Percentiles rank a stretch among this genome's conserved stretches.
Conservation (phyloP, 768 basidiomycete genomes). For the Leccinum sublutescens region DNA sequence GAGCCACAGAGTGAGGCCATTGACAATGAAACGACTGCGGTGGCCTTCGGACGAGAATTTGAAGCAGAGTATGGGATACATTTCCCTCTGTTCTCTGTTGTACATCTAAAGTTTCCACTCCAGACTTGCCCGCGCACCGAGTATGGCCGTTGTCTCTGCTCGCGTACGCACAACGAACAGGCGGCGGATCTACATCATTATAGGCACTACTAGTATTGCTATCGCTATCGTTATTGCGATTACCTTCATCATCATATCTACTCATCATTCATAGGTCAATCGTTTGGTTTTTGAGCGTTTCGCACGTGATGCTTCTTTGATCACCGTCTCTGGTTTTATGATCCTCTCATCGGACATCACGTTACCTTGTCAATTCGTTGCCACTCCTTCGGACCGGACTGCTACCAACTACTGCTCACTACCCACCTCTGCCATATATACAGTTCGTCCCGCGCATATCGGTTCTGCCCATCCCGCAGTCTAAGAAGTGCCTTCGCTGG, state of each 20-base stretch:
- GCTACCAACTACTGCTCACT: slow-evolving; percentile 11
- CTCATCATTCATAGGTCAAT: slow-evolving; percentile 30
- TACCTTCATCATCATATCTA: slow-evolving; percentile 47
- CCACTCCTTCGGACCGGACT: slow-evolving; percentile 24
- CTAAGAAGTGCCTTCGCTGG: slow-evolving; percentile 82
- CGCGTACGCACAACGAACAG: no score
- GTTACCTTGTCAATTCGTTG: not conserved
- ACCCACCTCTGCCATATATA: no score
- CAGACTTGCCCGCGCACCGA: no score
- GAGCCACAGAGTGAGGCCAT: slow-evolving; percentile 93
- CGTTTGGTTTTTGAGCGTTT: not conserved
- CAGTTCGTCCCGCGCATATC: slow-evolving; percentile 80
- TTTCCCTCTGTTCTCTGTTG: no score
- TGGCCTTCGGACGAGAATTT: slow-evolving; percentile 73
- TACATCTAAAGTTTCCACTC: no score
- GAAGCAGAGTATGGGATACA: slow-evolving; percentile 69
- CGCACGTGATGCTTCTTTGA: not conserved
- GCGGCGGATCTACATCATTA: no score
- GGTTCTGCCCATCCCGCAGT: slow-evolving; percentile 85
- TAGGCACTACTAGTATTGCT: slow-evolving; percentile 36
- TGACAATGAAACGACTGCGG: slow-evolving; percentile 72
- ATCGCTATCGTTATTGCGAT: slow-evolving; percentile 63
- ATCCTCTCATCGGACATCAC: slow-evolving; percentile 10
- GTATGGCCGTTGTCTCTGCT: no score
- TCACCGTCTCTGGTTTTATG: no score